Conservation (phyloP, 805 yeast genomes). For the Saccharomyces kudriavzevii region DNA sequence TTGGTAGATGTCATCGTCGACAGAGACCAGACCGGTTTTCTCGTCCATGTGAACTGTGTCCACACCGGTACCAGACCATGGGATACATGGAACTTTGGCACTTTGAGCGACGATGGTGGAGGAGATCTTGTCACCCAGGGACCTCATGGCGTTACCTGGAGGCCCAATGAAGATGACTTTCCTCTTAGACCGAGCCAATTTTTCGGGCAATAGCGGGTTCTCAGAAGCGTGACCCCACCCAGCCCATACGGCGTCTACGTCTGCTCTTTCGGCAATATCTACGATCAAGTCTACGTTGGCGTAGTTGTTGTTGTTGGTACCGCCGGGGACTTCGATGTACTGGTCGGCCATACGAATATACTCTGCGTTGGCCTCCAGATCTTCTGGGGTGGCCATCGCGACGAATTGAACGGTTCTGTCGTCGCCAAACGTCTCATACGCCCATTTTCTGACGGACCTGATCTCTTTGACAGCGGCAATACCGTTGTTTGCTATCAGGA, state of each 20-base stretch:
- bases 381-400: slow-evolving; percentile 99
- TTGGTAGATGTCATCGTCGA: slow-evolving; percentile 71
- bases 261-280: slow-evolving; percentile 92
- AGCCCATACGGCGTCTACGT: slow-evolving; percentile 99
- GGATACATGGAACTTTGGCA: slow-evolving; percentile 96
- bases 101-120: slow-evolving; percentile 99
- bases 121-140: slow-evolving; percentile 97
- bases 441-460: slow-evolving; percentile 96
- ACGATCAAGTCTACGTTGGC: slow-evolving; percentile 97
- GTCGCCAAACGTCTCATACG: slow-evolving; percentile 96
- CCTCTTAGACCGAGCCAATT: slow-evolving; percentile 85
- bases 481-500: slow-evolving; percentile 96
- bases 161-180: slow-evolving; percentile 94
- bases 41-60: slow-evolving; percentile 66
- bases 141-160: slow-evolving; percentile 98
- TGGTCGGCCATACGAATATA: slow-evolving; percentile 99
- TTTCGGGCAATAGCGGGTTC: slow-evolving; percentile 90
- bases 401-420: slow-evolving; percentile 90
- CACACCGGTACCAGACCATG: slow-evolving; percentile 99
- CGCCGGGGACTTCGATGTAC: slow-evolving; percentile 97
- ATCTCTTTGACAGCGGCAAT: slow-evolving; percentile 98
- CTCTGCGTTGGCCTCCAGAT: slow-evolving; percentile 91
- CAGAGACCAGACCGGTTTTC: slow-evolving; percentile 75
- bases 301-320: slow-evolving; percentile 95
- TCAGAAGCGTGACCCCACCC: slow-evolving; percentile 99